These are phyloP conservation scores for Ampelomyces quisqualis DNA, from an alignment of 2,329 filamentous ascomycete genomes.

Conservation along the genomic window DNA sequence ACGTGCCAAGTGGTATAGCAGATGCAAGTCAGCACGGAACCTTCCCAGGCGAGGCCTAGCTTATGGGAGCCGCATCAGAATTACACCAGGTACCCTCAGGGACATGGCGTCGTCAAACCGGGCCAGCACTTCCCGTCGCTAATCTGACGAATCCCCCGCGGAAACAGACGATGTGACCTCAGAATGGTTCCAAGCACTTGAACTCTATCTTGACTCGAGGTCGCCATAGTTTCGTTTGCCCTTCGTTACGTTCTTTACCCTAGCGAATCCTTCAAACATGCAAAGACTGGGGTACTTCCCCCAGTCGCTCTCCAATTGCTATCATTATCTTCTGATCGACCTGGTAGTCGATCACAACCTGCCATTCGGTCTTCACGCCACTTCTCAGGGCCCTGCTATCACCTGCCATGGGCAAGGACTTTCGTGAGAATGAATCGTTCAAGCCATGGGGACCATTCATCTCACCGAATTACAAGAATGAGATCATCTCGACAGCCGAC, in stretches of 20 bases:
- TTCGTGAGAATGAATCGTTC: conserved; percentile 17
- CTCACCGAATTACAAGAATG: conserved; percentile 21
- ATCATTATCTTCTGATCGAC: too few species aligned
- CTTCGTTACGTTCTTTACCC: too few species aligned
- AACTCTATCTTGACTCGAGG: conserved; percentile 25
- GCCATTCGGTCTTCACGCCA: neutral
- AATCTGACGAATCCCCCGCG: neutral
- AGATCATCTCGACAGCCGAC: conserved; percentile 34
- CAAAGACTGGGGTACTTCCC: conserved; percentile 12
- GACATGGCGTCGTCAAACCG: too few species aligned
- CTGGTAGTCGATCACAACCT: too few species aligned
- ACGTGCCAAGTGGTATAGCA: too few species aligned
- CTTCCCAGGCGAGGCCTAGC: too few species aligned
- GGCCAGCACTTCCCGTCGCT: too few species aligned
- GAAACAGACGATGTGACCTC: neutral
- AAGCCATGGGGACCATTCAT: conserved; percentile 30
- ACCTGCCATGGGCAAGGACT: conserved; percentile 22
- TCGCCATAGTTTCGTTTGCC: too few species aligned
- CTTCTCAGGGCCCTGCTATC: neutral
- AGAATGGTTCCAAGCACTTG: neutral
- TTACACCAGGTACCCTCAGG: too few species aligned
- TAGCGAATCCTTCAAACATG: conserved; percentile 8
- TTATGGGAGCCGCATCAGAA: too few species aligned
- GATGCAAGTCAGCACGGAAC: too few species aligned
- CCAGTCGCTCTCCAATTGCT: too few species aligned